Percentiles rank a stretch among this genome's conserved stretches.
Evolutionary conservation across 176 grass and related monocot genomes (phyloP).

Genomic region (Oropetium thomaeum): DNA sequence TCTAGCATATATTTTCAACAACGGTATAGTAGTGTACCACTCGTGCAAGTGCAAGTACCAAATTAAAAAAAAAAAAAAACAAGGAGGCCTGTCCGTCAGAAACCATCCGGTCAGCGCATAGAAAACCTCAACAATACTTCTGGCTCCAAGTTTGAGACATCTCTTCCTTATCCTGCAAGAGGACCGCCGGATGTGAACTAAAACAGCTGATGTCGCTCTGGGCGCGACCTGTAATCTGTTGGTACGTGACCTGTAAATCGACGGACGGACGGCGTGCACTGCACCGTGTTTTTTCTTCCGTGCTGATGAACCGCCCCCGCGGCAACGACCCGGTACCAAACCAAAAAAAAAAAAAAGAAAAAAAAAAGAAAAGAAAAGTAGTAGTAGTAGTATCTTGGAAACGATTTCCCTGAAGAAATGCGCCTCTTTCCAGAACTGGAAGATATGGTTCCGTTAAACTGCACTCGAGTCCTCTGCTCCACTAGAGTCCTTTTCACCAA

Average conservation of each 20-base stretch:
- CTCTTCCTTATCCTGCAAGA: background rate
- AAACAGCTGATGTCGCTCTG: background rate
- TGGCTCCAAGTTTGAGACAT: slow-evolving; percentile 14
- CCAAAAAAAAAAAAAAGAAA: background rate
- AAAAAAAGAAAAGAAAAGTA: background rate
- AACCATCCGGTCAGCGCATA: slow-evolving; percentile 21
- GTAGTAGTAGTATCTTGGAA: too few species aligned
- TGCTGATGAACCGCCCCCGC: background rate
- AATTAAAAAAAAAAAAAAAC: background rate
- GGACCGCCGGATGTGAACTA: background rate
- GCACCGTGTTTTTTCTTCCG: background rate
- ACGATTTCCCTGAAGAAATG: background rate
- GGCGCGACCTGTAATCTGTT: slow-evolving; percentile 10
- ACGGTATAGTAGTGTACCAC: background rate
- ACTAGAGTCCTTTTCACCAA: too few species aligned
- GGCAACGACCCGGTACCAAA: background rate
- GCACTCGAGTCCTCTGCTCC: too few species aligned
- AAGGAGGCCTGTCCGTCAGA: background rate
- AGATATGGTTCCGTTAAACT: too few species aligned
- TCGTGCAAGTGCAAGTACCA: background rate
- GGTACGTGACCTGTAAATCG: slow-evolving; percentile 26
- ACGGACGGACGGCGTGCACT: background rate
- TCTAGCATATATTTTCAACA: background rate
- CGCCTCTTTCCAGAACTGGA: background rate
- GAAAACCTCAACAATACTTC: background rate